phyloP scores from a whole-genome alignment of 2,329 filamentous ascomycete species.

The Byssothecium circinans region DNA sequence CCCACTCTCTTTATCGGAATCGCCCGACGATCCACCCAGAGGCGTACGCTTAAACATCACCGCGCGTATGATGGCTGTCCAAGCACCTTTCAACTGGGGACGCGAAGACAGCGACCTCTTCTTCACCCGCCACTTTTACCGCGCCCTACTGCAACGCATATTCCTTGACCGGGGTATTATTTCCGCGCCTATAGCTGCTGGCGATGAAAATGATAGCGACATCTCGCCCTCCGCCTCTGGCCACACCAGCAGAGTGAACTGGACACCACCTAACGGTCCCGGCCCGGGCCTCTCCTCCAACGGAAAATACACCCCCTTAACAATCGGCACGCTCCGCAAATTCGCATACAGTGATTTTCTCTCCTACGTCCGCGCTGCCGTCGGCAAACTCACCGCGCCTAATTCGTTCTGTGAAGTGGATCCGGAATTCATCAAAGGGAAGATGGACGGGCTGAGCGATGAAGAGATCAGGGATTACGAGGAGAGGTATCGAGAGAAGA shows the following conservation, averaged over 20 bases:
- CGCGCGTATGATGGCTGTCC: slow-evolving; percentile 95
- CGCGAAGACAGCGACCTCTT: slow-evolving; percentile 77
- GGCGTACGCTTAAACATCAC: slow-evolving; percentile 92
- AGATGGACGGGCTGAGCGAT: slow-evolving; percentile 70
- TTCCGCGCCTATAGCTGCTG: slow-evolving; percentile 51
- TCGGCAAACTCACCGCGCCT: slow-evolving; percentile 65
- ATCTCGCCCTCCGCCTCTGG: slow-evolving; percentile 37
- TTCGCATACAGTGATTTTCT: slow-evolving; percentile 73
- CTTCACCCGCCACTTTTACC: slow-evolving; percentile 91
- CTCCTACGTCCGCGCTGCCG: slow-evolving; percentile 77
- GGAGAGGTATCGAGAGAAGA: slow-evolving; percentile 62
- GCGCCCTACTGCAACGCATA: slow-evolving; percentile 87
- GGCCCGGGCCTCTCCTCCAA: slow-evolving; percentile 46
- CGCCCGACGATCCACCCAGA: slow-evolving; percentile 17
- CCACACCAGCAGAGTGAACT: slow-evolving; percentile 36
- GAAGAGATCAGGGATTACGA: slow-evolving; percentile 76
- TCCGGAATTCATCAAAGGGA: slow-evolving; percentile 59
- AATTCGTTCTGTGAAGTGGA: slow-evolving; percentile 41
- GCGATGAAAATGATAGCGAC: slow-evolving; percentile 43
- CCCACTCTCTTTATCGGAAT: slow-evolving; percentile 16
- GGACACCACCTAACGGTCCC: slow-evolving; percentile 51
- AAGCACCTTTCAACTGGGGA: slow-evolving; percentile 93
- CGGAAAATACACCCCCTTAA: slow-evolving; percentile 72
- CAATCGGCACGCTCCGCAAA: slow-evolving; percentile 84
- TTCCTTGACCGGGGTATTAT: slow-evolving; percentile 84